Evolutionary conservation across 331 rosid species (phyloP).

Genomic region (Erythrophleum ivorense): DNA sequence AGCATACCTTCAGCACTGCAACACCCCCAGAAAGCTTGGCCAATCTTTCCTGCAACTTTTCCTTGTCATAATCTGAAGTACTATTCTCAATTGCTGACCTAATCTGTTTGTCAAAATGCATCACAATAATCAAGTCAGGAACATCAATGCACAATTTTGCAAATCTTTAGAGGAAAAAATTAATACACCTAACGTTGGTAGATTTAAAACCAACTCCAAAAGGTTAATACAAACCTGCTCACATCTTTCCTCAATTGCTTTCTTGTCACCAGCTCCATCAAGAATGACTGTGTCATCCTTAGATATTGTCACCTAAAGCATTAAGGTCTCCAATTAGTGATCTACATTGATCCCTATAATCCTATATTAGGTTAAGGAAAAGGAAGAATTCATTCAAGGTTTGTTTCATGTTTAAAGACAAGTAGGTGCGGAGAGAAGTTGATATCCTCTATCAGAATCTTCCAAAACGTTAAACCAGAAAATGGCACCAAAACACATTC

Average conservation of each 20-base stretch:
- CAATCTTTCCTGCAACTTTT: conserved; percentile 88
- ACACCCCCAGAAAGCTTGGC: conserved; percentile 98
- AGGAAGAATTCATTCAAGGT: neutral
- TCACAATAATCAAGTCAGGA: conserved; percentile 7
- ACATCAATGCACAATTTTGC: neutral
- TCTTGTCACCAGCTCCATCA: conserved; percentile 95
- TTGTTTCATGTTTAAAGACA: conserved; percentile 15
- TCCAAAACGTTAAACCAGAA: neutral
- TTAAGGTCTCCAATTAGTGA: conserved; percentile 10
- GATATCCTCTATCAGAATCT: neutral
- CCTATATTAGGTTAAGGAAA: neutral
- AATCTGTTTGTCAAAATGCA: conserved; percentile 57
- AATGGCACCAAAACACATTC: neutral
- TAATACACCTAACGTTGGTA: neutral
- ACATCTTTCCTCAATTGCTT: conserved; percentile 87
- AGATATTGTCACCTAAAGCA: conserved; percentile 70
- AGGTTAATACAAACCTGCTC: conserved; percentile 68
- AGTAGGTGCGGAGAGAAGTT: neutral
- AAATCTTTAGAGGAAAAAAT: neutral
- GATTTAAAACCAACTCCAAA: neutral
- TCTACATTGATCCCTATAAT: neutral
- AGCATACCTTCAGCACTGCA: conserved; percentile 81
- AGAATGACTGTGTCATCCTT: conserved; percentile 95
- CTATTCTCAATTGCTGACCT: conserved; percentile 79
- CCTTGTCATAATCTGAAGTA: conserved; percentile 95